phyloP scores from a whole-genome alignment of 176 grass and related monocot genomes.

The Pontederia crassipes region DNA sequence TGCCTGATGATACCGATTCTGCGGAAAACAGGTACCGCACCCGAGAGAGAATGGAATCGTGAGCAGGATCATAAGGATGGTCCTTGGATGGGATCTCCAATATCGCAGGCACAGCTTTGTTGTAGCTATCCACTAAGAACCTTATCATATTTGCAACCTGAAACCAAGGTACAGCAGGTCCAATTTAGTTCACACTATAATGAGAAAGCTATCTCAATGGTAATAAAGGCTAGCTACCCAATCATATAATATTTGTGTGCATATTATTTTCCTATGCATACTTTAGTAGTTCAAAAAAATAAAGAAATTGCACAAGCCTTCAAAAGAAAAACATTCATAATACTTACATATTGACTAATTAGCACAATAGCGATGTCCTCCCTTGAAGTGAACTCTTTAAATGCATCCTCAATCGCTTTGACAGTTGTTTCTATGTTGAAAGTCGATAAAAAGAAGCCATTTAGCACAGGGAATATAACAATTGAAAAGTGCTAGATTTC shows the following conservation, averaged over 20 bases:
- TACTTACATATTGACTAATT: conserved; percentile 83
- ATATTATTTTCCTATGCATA: background rate
- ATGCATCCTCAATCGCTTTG: conserved; percentile 78
- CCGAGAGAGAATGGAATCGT: conserved; percentile 65
- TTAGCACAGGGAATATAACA: background rate
- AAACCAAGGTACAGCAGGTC: background rate
- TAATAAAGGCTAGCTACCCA: background rate
- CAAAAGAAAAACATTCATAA: background rate
- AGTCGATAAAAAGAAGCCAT: conserved; percentile 6
- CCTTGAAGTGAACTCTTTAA: conserved; percentile 68
- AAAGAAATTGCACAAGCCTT: too few species aligned
- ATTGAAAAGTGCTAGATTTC: background rate
- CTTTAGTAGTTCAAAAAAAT: too few species aligned
- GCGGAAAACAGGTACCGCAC: conserved; percentile 72
- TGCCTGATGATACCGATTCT: conserved; percentile 65
- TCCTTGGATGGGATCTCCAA: conserved; percentile 94
- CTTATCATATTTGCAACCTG: conserved; percentile 82
- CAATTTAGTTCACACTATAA: background rate
- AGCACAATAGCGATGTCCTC: conserved; percentile 73
- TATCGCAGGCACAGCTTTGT: conserved; percentile 74
- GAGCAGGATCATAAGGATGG: conserved; percentile 71
- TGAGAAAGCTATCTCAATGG: too few species aligned
- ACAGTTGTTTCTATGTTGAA: conserved; percentile 56
- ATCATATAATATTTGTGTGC: background rate
- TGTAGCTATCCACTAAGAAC: conserved; percentile 79